These are phyloP conservation scores for Thraustotheca clavata DNA, from an alignment of 352 stramenopile genomes.

Conservation along the genomic window DNA sequence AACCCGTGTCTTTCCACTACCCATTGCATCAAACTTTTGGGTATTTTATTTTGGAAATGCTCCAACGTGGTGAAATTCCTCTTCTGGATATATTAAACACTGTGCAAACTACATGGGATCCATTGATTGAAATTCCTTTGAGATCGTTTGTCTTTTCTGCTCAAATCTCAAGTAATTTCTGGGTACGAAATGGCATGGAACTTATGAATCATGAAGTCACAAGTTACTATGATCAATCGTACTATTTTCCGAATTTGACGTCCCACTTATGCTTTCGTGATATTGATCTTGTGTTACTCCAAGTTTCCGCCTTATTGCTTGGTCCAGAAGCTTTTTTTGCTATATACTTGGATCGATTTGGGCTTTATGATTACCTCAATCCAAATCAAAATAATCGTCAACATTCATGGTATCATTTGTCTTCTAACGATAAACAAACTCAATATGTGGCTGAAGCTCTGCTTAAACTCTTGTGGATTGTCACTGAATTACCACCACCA, in stretches of 20 bases:
- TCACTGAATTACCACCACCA: constrained; percentile 73
- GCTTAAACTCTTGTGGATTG: constrained; percentile 77
- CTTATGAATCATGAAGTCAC: constrained; percentile 74
- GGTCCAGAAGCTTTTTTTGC: constrained; percentile 69
- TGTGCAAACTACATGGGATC: not conserved
- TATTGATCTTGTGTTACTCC: constrained; percentile 63
- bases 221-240: constrained; percentile 60
- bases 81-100: not conserved
- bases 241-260: constrained; percentile 29
- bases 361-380: constrained; percentile 58
- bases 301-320: constrained; percentile 48
- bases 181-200: constrained; percentile 71
- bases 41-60: constrained; percentile 65
- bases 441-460: constrained; percentile 68
- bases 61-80: constrained; percentile 40
- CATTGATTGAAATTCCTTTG: constrained; percentile 65
- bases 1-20: constrained; percentile 85
- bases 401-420: constrained; percentile 13
- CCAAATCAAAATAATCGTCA: not conserved
- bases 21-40: constrained; percentile 80
- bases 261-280: constrained; percentile 61
- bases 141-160: constrained; percentile 62
- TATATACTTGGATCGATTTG: constrained; percentile 77
- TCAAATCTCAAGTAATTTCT: constrained; percentile 69
- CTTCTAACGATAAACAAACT: constrained; percentile 46